phyloP scores from a whole-genome alignment of 208 protist genomes.

The Leishmania martiniquensis region DNA sequence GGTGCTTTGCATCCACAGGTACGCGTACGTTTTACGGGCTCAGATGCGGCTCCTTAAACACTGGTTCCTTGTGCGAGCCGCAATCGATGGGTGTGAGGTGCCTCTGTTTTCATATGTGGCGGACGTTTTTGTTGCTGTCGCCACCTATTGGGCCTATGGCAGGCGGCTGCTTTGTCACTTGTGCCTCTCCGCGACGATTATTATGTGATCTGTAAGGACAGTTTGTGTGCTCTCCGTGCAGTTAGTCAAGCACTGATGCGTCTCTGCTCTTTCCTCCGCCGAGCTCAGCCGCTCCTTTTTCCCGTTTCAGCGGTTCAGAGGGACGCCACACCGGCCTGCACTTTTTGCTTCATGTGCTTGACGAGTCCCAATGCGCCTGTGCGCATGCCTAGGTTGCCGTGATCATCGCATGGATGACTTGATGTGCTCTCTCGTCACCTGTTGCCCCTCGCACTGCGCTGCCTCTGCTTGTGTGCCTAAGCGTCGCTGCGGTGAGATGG shows the following conservation, averaged over 20 bases:
- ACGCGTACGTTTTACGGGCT: too few relatives aligned
- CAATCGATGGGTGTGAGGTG: too few relatives aligned
- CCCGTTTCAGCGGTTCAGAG: not conserved
- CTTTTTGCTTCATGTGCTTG: not conserved
- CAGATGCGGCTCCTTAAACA: too few relatives aligned
- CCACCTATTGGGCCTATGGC: too few relatives aligned
- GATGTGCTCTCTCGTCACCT: not conserved
- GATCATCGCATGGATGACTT: not conserved
- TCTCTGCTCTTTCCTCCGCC: not conserved
- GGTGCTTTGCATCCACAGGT: not conserved
- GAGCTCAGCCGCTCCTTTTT: not conserved
- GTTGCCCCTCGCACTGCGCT: not conserved
- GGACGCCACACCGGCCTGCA: not conserved
- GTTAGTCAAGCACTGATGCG: not conserved
- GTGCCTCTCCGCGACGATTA: not conserved
- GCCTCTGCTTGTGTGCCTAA: not conserved
- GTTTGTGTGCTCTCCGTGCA: not conserved
- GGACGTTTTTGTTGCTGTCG: too few relatives aligned
- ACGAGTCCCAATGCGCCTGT: not conserved
- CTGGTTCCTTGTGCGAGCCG: too few relatives aligned
- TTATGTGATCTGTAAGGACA: not conserved
- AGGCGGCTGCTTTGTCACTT: not conserved
- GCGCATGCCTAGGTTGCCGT: not conserved
- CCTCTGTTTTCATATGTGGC: too few relatives aligned
- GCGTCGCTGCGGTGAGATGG: not conserved